Percentiles rank a stretch among this genome's conserved stretches.
phyloP scores from a whole-genome alignment of 2,329 filamentous ascomycete species.

The Exophiala bonariae region DNA sequence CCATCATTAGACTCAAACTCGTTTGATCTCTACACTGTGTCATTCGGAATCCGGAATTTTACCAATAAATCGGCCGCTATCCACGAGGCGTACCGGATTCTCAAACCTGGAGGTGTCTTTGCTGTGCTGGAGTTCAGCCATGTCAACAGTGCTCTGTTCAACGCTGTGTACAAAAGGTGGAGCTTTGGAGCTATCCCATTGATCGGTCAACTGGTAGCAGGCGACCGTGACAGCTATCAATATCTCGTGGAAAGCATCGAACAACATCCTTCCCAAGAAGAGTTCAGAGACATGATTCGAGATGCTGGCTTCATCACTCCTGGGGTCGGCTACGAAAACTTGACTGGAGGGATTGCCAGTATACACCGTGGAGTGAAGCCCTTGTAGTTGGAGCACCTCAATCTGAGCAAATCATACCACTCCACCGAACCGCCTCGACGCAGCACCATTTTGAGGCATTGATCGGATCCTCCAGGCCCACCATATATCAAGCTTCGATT shows the following conservation, averaged over 20 bases:
- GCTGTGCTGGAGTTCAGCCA: slow-evolving; percentile 95
- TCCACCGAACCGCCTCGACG: no score
- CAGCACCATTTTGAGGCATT: no score
- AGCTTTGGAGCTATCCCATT: slow-evolving; percentile 91
- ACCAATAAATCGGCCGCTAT: slow-evolving; percentile 84
- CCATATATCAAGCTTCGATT: slow-evolving; percentile 8
- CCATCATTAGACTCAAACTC: slow-evolving; percentile 63
- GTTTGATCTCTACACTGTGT: slow-evolving; percentile 95
- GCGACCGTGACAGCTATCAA: slow-evolving; percentile 94
- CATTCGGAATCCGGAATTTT: slow-evolving; percentile 97
- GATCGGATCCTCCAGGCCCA: no score
- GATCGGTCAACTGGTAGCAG: slow-evolving; percentile 92
- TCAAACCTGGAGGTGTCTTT: slow-evolving; percentile 94
- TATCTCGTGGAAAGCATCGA: slow-evolving; percentile 99
- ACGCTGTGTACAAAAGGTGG: slow-evolving; percentile 91
- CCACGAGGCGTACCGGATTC: slow-evolving; percentile 78
- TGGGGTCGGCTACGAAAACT: slow-evolving; percentile 80
- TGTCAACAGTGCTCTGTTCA: slow-evolving; percentile 74
- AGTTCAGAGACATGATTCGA: slow-evolving; percentile 80
- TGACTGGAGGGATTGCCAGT: slow-evolving; percentile 89
- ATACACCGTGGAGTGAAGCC: slow-evolving; percentile 97
- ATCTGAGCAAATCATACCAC: no score
- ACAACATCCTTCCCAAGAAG: slow-evolving; percentile 79
- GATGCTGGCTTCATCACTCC: slow-evolving; percentile 71
- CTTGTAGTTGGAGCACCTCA: no score